Evolutionary conservation across 495 filamentous ascomycete species (phyloP), one percentile per base, ranked within the genome.

Genomic region (Aspergillus biplanus): DNA sequence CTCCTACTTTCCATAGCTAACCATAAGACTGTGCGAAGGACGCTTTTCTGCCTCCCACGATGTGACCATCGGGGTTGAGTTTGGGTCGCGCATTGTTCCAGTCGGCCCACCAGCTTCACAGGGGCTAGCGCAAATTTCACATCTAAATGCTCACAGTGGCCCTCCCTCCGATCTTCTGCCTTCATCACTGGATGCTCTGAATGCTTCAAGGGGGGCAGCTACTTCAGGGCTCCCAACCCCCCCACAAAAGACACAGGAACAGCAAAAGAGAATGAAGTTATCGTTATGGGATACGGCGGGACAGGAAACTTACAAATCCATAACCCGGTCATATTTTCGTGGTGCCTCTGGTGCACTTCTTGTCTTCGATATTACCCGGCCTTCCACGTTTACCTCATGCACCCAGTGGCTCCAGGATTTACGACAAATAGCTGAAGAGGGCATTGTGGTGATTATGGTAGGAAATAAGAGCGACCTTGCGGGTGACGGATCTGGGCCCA

Each of bases 21-120:
- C 94, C 16, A 92, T 98, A 75, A 92, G 94, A 32, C 90, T 98
- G 65, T 98, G 94, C 80, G 94, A 98, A 84, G 94, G 93, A 59
- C 93, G 94, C 68, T 98, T 98, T 81, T 90, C 89, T 57, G 82
- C 90, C 34, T 86, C 92, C 67, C 95, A 97, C 80, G 92, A 97
- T 80, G 95, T 99, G 48, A 99, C 95, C 33, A 97, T 99, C 68
- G 95, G 95, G 60, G 95, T 99, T 31, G 95, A 99, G 74, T 97
- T 99, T 77, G 95, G 93, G 59, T 94, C 90, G 34, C 87, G 94
- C 59, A 92, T 97, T 67, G 92, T 99, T 34, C 89, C 93, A 59
- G 92, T 97, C 58, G 93, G 93, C 0, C 91, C 92, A 34, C 93
- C 94, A 37, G 70, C 80, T 35, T 74, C 75, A 33, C 66, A 69